These are phyloP conservation scores for Suillus hirtellus DNA, from an alignment of 768 basidiomycete species.

Conservation along the genomic window DNA sequence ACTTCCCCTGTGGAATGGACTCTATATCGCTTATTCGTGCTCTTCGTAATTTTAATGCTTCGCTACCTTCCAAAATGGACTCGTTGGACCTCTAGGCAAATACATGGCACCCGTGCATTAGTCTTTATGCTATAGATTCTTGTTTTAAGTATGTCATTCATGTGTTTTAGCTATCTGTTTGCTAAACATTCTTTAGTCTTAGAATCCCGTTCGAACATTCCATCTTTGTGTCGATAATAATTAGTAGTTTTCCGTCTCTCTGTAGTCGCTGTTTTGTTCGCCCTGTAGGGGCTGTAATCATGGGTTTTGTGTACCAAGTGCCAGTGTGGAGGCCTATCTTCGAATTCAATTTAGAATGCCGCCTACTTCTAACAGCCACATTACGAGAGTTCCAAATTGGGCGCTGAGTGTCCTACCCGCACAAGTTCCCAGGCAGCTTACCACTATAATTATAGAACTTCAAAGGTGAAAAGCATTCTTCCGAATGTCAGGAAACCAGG, in stretches of 20 bases:
- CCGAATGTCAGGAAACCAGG: constrained; percentile 1
- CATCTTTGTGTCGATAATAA: neutral
- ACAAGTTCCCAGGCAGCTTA: neutral
- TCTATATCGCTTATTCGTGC: constrained; percentile 9
- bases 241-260: neutral
- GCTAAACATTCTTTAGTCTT: neutral
- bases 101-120: neutral
- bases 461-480: neutral
- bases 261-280: constrained; percentile 3
- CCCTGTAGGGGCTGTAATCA: neutral
- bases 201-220: neutral
- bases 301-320: neutral
- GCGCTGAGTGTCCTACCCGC: neutral
- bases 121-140: constrained; percentile 3
- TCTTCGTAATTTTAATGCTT: constrained; percentile 6
- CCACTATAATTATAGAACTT: neutral
- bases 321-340: neutral
- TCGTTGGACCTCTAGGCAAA: neutral
- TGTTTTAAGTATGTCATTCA: constrained; percentile 7
- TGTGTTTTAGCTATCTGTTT: neutral
- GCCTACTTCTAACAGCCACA: neutral
- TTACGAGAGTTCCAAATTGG: neutral
- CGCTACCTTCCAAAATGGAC: neutral
- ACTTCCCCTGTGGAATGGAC: constrained; percentile 1
- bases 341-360: neutral